Evolutionary conservation across 2,329 filamentous ascomycete genomes (phyloP), one percentile per base, ranked within the genome.

Genomic region (Beauveria sp.): DNA sequence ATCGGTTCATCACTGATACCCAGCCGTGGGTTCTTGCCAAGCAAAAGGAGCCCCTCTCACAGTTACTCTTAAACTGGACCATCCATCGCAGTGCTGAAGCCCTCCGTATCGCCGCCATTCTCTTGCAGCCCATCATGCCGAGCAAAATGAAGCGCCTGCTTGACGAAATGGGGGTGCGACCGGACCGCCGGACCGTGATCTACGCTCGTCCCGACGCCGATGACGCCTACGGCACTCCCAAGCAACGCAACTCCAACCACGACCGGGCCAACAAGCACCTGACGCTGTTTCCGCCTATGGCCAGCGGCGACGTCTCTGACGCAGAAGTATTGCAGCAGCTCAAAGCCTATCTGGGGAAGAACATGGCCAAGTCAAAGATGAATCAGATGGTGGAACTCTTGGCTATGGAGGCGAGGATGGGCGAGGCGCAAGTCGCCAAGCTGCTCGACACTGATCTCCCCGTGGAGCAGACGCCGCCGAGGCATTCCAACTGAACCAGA

Each of bases 41-140:
- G 46, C 66, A 71, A 2, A 66, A 69, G 2, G 70, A 73, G 6
- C 64, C 68, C 0, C 68, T 71, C 2, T 73, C 73, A 40, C 73
- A 71, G 1, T 69, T 59, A 50, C 72, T 80, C 2, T 75, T 87
- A 18, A 76, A 87, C 65, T 77, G 80, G 66, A 80, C 83, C 43
- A 79, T 99, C 30, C 97, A 84, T 71, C 80, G 88, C 48, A 79
- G 81, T 48, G 83, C 87, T 9, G 94, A 99, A 74, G 83, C 88
- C 5, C 72, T 97, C 52, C 88, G 94, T 43, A 84, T 97, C 26
- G 79, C 81, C 0, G 91, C 87, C 16, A 96, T 99, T 66, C 78
- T 97, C 52, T 77, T 99, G 50, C 92, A 96, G 72, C 92, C 94
- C 1, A 90, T 92, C 69, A 96, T 99, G 82, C 94, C 94, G 0